phyloP scores from a whole-genome alignment of 2,329 filamentous ascomycete species.

The Chaetomium globosum region DNA sequence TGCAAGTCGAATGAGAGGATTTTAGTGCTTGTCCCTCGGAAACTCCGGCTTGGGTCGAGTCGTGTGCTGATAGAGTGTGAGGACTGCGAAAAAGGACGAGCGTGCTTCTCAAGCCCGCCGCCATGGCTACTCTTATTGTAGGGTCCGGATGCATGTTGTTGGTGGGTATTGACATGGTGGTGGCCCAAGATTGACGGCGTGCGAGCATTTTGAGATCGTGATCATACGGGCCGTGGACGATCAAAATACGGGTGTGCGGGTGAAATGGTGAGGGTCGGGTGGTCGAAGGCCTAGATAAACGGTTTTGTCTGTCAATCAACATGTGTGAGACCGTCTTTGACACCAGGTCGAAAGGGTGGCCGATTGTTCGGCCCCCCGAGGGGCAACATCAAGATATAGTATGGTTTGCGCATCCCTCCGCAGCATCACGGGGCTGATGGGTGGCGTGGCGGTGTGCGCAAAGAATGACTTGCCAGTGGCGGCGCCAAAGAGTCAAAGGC shows the following conservation, averaged over 20 bases:
- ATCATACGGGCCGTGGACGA: constrained; percentile 1
- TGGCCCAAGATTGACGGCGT: constrained; percentile 10
- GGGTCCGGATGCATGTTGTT: background rate
- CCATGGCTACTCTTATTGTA: constrained; percentile 31
- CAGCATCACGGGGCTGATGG: constrained; percentile 18
- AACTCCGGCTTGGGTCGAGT: constrained; percentile 16
- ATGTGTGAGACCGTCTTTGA: constrained; percentile 19
- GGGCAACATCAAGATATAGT: constrained; percentile 4
- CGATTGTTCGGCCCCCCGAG: background rate
- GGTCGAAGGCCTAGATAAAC: constrained; percentile 7
- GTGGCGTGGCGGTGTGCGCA: constrained; percentile 22
- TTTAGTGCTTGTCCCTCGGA: background rate
- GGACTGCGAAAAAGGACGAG: constrained; percentile 26
- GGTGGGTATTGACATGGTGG: constrained; percentile 7
- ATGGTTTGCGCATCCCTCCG: constrained; percentile 3
- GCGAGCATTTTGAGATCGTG: constrained; percentile 13
- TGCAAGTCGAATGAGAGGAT: background rate
- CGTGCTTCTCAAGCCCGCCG: constrained; percentile 26
- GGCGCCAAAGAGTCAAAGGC: constrained; percentile 1
- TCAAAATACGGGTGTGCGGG: background rate
- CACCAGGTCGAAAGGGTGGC: constrained; percentile 15
- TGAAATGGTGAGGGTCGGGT: background rate
- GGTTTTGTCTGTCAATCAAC: background rate
- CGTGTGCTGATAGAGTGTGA: constrained; percentile 20
- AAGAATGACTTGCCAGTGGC: background rate